Conservation (phyloP, 1,284 basidiomycete genomes). For the Apiotrichum sp. region DNA sequence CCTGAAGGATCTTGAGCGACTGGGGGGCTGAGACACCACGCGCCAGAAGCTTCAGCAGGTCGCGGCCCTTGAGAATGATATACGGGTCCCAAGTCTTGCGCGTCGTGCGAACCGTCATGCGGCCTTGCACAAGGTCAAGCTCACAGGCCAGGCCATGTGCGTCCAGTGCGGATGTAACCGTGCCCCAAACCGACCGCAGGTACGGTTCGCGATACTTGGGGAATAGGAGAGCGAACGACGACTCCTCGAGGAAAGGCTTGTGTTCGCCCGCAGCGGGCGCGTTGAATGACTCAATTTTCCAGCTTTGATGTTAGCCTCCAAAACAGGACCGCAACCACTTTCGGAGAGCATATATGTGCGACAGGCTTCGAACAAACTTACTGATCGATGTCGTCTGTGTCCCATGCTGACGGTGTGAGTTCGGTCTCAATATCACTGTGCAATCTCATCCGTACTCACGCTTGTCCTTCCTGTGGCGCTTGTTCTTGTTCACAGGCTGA, state of each 20-base stretch:
- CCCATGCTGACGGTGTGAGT: conserved; percentile 66
- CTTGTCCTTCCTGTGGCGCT: conserved; percentile 83
- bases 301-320: conserved; percentile 51
- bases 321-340: too few species aligned
- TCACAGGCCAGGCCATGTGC: conserved; percentile 80
- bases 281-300: conserved; percentile 80
- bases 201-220: conserved; percentile 99
- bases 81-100: conserved; percentile 97
- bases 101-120: conserved; percentile 95
- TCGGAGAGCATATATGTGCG: too few species aligned
- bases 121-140: conserved; percentile 90
- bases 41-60: conserved; percentile 91
- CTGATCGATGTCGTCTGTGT: conserved; percentile 98
- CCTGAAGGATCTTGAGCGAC: conserved; percentile 85
- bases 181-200: conserved; percentile 87
- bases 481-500: conserved; percentile 65
- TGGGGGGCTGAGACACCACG: conserved; percentile 74
- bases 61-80: conserved; percentile 89
- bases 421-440: not conserved
- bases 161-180: conserved; percentile 82
- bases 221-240: conserved; percentile 95
- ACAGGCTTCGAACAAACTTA: conserved; percentile 50
- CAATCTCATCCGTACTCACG: conserved; percentile 52
- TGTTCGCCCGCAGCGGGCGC: conserved; percentile 54
- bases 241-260: conserved; percentile 81